These are phyloP conservation scores for Cephalotrichum gorgonifer DNA, from an alignment of 2,329 filamentous ascomycete species.

Conservation along the genomic window DNA sequence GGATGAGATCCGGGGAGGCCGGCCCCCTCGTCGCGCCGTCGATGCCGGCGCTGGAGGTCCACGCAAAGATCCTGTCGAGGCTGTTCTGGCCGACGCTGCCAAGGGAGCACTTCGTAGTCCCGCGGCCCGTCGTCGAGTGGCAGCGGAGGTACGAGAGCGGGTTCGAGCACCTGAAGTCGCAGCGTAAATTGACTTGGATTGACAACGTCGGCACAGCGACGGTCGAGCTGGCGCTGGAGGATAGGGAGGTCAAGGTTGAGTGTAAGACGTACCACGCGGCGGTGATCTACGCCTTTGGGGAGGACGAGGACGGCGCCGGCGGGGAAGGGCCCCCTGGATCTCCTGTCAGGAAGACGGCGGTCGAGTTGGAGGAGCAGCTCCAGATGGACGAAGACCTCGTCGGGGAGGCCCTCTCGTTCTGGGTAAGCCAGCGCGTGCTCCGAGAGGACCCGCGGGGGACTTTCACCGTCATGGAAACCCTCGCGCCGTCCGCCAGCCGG, in stretches of 20 bases:
- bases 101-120: slow-evolving; percentile 57
- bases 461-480: slow-evolving; percentile 59
- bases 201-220: slow-evolving; percentile 70
- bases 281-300: slow-evolving; percentile 68
- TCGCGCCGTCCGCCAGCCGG: slow-evolving; percentile 27
- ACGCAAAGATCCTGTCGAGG: slow-evolving; percentile 79
- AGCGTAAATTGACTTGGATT: slow-evolving; percentile 82
- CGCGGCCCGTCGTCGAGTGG: slow-evolving; percentile 43
- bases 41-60: slow-evolving; percentile 33
- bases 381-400: slow-evolving; percentile 68
- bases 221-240: slow-evolving; percentile 73
- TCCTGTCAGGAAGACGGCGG: slow-evolving; percentile 21
- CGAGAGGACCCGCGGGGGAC: slow-evolving; percentile 41
- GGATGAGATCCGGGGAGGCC: slow-evolving; percentile 9
- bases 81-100: slow-evolving; percentile 87
- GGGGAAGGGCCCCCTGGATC: slow-evolving; percentile 24
- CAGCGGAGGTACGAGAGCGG: slow-evolving; percentile 63
- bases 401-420: slow-evolving; percentile 56
- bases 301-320: neutral
- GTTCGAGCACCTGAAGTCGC: slow-evolving; percentile 72
- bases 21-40: slow-evolving; percentile 11
- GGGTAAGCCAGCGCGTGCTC: slow-evolving; percentile 59
- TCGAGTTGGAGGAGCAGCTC: slow-evolving; percentile 45
- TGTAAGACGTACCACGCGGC: slow-evolving; percentile 79
- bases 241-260: slow-evolving; percentile 63